Percentiles rank a stretch among this genome's conserved stretches.
phyloP scores from a whole-genome alignment of 2,329 filamentous ascomycete species.

The Dryadomyces sulphureus region DNA sequence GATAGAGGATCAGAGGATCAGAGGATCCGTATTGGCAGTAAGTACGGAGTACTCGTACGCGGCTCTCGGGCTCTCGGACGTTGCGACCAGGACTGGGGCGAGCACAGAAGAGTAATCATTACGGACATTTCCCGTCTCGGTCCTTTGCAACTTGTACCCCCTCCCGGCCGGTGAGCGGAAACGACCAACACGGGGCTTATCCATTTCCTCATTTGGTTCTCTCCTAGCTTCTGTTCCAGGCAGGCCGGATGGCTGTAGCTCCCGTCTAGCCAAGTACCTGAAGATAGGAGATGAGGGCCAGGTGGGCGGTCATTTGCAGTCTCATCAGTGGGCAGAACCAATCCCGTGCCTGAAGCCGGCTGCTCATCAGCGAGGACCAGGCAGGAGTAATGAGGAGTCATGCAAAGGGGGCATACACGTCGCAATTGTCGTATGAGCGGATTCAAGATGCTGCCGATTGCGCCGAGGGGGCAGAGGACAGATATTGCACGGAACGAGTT shows the following conservation, averaged over 20 bases:
- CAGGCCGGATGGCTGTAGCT: conserved; percentile 4
- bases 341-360: conserved; percentile 3
- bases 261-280: conserved; percentile 1
- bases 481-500: no score
- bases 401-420: background rate
- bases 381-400: background rate
- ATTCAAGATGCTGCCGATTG: no score
- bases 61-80: background rate
- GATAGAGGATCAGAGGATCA: no score
- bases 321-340: background rate
- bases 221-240: conserved; percentile 10
- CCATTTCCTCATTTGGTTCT: conserved; percentile 6
- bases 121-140: no score
- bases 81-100: no score
- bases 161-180: background rate
- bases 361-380: conserved; percentile 3
- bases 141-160: background rate
- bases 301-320: background rate
- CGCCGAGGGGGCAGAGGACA: no score
- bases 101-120: background rate
- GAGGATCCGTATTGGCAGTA: no score
- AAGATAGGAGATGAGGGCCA: background rate
- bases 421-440: no score
- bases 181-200: background rate
- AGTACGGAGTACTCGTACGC: no score